phyloP scores from a whole-genome alignment of 768 basidiomycete genomes.

The Pleurotus citrinopileatus region DNA sequence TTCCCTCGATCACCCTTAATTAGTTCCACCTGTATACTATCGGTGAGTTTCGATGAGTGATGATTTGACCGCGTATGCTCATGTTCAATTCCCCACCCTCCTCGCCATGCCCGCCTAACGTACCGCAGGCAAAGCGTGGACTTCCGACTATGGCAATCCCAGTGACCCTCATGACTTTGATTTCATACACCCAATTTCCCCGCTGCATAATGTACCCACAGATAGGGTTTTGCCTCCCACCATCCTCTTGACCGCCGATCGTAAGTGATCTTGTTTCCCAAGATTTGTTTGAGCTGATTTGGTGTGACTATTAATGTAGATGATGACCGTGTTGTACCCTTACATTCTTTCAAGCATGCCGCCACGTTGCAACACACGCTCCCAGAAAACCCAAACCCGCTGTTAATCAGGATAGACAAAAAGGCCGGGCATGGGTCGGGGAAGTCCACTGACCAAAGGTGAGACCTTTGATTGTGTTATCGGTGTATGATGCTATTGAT shows the following conservation, averaged over 20 bases:
- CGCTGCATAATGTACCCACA: conserved; percentile 73
- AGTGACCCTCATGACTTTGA: conserved; percentile 78
- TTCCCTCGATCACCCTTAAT: background rate
- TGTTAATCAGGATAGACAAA: conserved; percentile 75
- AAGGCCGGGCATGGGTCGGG: conserved; percentile 82
- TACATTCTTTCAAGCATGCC: conserved; percentile 82
- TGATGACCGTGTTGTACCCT: conserved; percentile 83
- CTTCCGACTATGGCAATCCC: conserved; percentile 75
- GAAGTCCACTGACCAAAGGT: conserved; percentile 73
- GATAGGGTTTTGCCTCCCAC: conserved; percentile 61
- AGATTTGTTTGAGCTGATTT: background rate
- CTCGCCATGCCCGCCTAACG: conserved; percentile 9
- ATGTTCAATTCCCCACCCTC: conserved; percentile 3
- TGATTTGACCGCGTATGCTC: background rate
- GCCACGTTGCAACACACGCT: conserved; percentile 72
- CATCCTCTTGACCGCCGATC: conserved; percentile 81
- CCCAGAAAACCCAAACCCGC: conserved; percentile 66
- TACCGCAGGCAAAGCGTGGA: conserved; percentile 66
- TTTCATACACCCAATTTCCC: conserved; percentile 78
- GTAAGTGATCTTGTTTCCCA: conserved; percentile 40
- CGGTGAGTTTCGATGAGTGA: conserved; percentile 33
- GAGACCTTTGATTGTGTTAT: conserved; percentile 1
- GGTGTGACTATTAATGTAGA: conserved; percentile 38
- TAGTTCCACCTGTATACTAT: conserved; percentile 78
- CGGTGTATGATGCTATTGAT: background rate